Conservation (phyloP, 257 asterid species). For the Capsicum baccatum region DNA sequence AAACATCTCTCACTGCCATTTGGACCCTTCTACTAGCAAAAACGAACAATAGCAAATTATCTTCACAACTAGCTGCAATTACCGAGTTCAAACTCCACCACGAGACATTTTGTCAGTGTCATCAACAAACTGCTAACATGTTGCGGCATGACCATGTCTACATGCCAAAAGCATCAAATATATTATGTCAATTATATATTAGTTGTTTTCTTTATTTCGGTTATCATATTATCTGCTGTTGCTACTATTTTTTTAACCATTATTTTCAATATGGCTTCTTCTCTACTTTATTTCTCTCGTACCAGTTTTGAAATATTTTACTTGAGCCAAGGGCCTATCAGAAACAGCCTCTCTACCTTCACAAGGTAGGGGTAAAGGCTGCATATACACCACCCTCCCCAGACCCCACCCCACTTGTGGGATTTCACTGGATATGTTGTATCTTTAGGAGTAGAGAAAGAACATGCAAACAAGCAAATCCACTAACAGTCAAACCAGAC, state of each 20-base stretch:
- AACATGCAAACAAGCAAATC: constrained; percentile 17
- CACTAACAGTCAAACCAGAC: neutral
- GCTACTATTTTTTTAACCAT: too few relatives aligned
- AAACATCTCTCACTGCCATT: neutral
- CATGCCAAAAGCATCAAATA: neutral
- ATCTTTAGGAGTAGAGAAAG: constrained; percentile 2
- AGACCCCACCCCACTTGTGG: too few relatives aligned
- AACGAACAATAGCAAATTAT: neutral
- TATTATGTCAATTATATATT: neutral
- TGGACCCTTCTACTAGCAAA: neutral
- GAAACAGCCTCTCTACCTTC: too few relatives aligned
- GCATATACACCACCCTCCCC: too few relatives aligned
- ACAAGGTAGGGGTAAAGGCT: too few relatives aligned
- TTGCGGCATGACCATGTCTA: neutral
- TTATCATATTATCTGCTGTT: too few relatives aligned
- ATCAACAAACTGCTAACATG: neutral
- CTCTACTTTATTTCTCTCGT: too few relatives aligned
- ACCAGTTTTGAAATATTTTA: too few relatives aligned
- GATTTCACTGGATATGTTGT: too few relatives aligned
- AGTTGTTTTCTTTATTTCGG: too few relatives aligned
- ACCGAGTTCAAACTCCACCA: constrained; percentile 20
- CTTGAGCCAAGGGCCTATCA: too few relatives aligned
- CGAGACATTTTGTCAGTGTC: neutral
- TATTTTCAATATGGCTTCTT: too few relatives aligned
- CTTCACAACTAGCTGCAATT: neutral